phyloP scores from a whole-genome alignment of 1,139 yeast species.

The Zygosaccharomyces sapae region DNA sequence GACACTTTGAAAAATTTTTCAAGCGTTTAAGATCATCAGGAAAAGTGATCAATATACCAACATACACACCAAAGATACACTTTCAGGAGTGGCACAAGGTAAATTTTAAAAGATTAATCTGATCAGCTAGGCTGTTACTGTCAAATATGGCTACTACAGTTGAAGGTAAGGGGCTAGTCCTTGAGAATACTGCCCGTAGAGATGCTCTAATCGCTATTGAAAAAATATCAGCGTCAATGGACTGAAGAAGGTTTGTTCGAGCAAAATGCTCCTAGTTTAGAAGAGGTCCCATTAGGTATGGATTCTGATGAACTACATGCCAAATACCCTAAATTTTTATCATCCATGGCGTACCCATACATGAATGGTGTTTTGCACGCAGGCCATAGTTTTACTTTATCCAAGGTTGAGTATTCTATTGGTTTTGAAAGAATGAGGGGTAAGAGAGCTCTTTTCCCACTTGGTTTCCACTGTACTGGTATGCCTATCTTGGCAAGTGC shows the following conservation, averaged over 20 bases:
- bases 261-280: conserved; percentile 76
- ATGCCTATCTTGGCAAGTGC: conserved; percentile 98
- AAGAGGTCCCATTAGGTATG: conserved; percentile 57
- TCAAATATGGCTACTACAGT: conserved; percentile 22
- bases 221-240: conserved; percentile 84
- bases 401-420: conserved; percentile 88
- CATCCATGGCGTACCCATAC: conserved; percentile 97
- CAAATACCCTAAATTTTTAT: conserved; percentile 80
- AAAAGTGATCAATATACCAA: neutral
- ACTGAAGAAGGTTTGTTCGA: conserved; percentile 79
- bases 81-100: neutral
- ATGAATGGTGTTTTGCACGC: conserved; percentile 99
- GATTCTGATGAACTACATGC: conserved; percentile 64
- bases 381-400: conserved; percentile 93
- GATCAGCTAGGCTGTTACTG: neutral
- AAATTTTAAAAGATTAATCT: neutral
- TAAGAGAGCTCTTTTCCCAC: conserved; percentile 86
- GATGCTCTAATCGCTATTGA: conserved; percentile 89
- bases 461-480: conserved; percentile 99
- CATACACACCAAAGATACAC: neutral
- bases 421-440: conserved; percentile 97
- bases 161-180: conserved; percentile 34
- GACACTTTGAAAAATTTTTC: neutral
- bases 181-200: conserved; percentile 73
- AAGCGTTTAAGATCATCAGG: neutral